Evolutionary conservation across 1,284 basidiomycete genomes (phyloP).

Genomic region (Gymnopus androsaceus): DNA sequence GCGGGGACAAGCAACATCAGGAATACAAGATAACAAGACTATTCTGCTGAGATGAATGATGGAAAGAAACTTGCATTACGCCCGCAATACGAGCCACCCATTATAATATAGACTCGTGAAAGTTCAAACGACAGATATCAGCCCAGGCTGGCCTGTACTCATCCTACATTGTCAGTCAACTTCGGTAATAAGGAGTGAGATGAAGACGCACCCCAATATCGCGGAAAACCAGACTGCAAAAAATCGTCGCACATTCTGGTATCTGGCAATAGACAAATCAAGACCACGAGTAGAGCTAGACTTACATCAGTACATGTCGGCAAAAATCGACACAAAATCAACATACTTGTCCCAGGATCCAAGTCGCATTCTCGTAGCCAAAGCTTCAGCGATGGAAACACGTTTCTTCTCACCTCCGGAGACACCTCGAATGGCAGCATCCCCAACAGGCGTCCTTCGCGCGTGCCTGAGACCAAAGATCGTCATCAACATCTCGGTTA

Average conservation of each 20-base stretch:
- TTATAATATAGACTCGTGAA: slow-evolving; percentile 54
- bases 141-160: slow-evolving; percentile 39
- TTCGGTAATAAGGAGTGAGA: neutral
- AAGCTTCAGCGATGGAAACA: slow-evolving; percentile 73
- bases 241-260: slow-evolving; percentile 58
- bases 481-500: slow-evolving; percentile 60
- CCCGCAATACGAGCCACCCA: slow-evolving; percentile 56
- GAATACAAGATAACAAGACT: neutral
- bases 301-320: slow-evolving; percentile 1
- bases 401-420: slow-evolving; percentile 82
- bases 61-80: slow-evolving; percentile 44
- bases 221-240: slow-evolving; percentile 70
- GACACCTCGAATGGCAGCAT: slow-evolving; percentile 73
- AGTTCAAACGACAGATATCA: slow-evolving; percentile 58
- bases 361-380: slow-evolving; percentile 60
- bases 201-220: slow-evolving; percentile 46
- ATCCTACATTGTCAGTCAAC: neutral
- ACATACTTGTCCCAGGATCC: slow-evolving; percentile 75
- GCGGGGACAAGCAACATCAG: slow-evolving; percentile 45
- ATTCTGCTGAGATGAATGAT: slow-evolving; percentile 2
- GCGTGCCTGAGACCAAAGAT: slow-evolving; percentile 70
- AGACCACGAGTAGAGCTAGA: slow-evolving; percentile 58
- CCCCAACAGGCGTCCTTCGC: slow-evolving; percentile 63
- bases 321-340: neutral
- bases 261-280: slow-evolving; percentile 68